Base-by-base conservation (phyloP, 164 flowering plant species). In the Vitis labrusca region DNA sequence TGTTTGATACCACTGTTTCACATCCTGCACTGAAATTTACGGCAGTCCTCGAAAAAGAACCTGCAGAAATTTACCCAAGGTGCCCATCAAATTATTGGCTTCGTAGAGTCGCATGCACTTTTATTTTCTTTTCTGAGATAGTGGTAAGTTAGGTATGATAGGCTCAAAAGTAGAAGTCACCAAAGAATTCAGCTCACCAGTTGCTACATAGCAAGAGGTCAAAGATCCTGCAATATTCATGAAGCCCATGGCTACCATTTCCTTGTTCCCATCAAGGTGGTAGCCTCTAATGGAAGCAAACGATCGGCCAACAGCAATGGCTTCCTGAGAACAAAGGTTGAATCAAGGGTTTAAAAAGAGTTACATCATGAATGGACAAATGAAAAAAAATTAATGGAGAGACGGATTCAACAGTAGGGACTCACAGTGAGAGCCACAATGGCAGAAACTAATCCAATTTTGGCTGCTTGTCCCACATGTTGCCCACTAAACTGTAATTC, bases 21-120 rank as follows among this genome's bases (percentile, higher is more conserved):
- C 97, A 86, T 7, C 96, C 93, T 1, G 97, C 91, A 17, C 88
- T 86, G 77, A 84, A 87, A 78, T 93, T 93, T 52, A 93, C 96
- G 0, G 97, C 98, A 0, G 98, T 87, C n/a, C 96, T 73, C 3
- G 98, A 93, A 63, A 93, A 93, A 5, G 98, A 91, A 60, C 98
- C 98, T 91, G 80, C 59, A 67, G n/a, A 32, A 67, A 32, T 51
- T n/a, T 7, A 56, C 5, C 32, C 19, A 50, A 44, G 63, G 32
- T 37, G 32, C 2, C 3, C 1, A 58, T 16, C 16, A 23, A 47
- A 27, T 52, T 37, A 13, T 37, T 37, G 44, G 44, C 44, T 37
- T 37, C 44, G 0, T 0, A 37, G 44, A 37, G 44, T 1, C 2
- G 5, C 44, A 37, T 37, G 7, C 44, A 37, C 44, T 37, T 37